A percentile compares a stretch with the other conserved stretches of the same genome.
Conservation (phyloP, 2,329 filamentous ascomycete genomes). For the Exserohilum turcica region DNA sequence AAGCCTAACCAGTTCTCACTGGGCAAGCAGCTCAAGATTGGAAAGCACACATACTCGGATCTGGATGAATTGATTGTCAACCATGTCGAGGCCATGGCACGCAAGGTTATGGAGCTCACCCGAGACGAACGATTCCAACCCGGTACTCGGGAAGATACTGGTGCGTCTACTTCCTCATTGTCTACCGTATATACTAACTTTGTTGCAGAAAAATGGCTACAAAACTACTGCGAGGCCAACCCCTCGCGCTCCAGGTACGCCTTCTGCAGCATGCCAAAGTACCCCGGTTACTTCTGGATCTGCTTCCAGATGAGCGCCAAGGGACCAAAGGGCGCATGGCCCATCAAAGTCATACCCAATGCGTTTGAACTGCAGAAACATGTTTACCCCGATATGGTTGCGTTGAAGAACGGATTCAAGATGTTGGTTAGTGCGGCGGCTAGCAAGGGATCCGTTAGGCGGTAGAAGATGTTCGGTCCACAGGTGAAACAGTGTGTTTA, state of each 20-base stretch:
- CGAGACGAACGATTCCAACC: conserved; percentile 92
- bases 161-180: conserved; percentile 61
- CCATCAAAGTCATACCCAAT: conserved; percentile 88
- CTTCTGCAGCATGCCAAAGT: conserved; percentile 91
- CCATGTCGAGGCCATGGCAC: conserved; percentile 96
- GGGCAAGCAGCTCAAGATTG: conserved; percentile 82
- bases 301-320: conserved; percentile 91
- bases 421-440: conserved; percentile 62
- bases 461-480: background rate
- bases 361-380: conserved; percentile 90
- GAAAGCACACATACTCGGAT: conserved; percentile 92
- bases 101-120: conserved; percentile 96
- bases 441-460: conserved; percentile 16
- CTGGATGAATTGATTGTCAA: conserved; percentile 96
- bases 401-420: conserved; percentile 97
- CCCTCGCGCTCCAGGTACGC: conserved; percentile 91
- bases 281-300: conserved; percentile 92
- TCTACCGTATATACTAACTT: conserved; percentile 13
- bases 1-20: conserved; percentile 98
- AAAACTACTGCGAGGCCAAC: conserved; percentile 94
- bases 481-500: background rate
- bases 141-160: conserved; percentile 77
- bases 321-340: conserved; percentile 76
- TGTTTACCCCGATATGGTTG: conserved; percentile 91
- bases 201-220: conserved; percentile 83